Base-by-base conservation (phyloP, 2,329 filamentous ascomycete species). In the Penicillium sp. region DNA sequence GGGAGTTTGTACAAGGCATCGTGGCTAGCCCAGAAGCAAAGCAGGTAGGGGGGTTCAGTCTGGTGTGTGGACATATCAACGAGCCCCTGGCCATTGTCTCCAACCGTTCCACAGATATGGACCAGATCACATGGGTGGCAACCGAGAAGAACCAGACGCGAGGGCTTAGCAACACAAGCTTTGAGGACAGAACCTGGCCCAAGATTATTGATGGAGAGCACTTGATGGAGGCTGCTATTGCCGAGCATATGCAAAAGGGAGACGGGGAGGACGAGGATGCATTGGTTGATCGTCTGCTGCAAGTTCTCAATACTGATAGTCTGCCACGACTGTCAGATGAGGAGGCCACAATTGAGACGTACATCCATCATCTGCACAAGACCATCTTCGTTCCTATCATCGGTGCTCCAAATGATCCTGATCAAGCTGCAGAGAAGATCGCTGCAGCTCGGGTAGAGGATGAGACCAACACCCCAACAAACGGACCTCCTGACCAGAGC, bases 41-140 rank as follows among this genome's bases (percentile, higher is more conserved):
- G 59, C 80, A 84, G 58, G 84, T 86, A 0, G 86, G 86, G 1
- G 86, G 86, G 0, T 88, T 88, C 69, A 87, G 83, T 60, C 73
- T 88, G 8, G 77, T 85, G 2, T 87, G 85, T 69, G 86, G 86
- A 0, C 74, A 79, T 52, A 69, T 86, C 27, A 77, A 79, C 31
- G 78, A 83, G 60, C 78, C 78, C 19, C 70, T 88, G 33, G 82
- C 82, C 0, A 79, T 87, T 41, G 77, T 88, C n/a, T 87, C 84
- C 17, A 88, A 88, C 65, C 81, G 86, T 1, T 86, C 83, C 2
- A 76, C 80, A 3, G 74, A 81, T 38, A 75, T 80, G 13, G 74
- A 81, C 2, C 78, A 78, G 15, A 76, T 86, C 9, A 74, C 77
- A 6, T 83, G 81, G 73, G 78, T 88, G 23, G 79, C 80, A 1